phyloP scores from a whole-genome alignment of 169 alveolate genomes.

The Cryptosporidium sp. region DNA sequence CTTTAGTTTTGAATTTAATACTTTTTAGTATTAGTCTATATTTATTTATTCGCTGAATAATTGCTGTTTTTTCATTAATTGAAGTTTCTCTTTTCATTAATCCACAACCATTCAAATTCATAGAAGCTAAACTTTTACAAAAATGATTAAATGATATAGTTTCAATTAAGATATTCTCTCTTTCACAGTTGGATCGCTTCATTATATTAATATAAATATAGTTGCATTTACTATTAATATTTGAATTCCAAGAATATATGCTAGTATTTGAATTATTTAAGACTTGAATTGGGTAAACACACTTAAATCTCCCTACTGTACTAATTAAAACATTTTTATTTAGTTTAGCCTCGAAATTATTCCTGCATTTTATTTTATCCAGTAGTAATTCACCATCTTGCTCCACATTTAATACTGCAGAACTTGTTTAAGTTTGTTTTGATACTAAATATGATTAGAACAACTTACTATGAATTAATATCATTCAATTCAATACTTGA shows the following conservation, averaged over 20 bases:
- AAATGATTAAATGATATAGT: background rate
- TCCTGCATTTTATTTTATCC: slow-evolving; percentile 9
- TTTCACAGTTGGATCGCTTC: background rate
- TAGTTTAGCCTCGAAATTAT: background rate
- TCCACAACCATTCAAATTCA: slow-evolving; percentile 10
- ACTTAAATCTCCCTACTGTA: slow-evolving; percentile 36
- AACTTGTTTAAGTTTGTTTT: background rate
- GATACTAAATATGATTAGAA: background rate
- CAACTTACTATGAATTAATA: slow-evolving; percentile 13
- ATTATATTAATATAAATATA: slow-evolving; percentile 15
- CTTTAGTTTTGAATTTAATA: background rate
- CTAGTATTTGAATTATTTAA: background rate
- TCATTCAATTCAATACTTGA: slow-evolving; percentile 13
- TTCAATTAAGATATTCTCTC: background rate
- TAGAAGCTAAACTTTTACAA: slow-evolving; percentile 16
- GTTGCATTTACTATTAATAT: background rate
- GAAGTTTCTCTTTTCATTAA: background rate
- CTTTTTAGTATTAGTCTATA: background rate
- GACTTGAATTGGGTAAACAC: slow-evolving; percentile 15
- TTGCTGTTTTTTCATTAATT: background rate
- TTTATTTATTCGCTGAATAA: background rate
- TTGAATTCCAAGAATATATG: slow-evolving; percentile 20
- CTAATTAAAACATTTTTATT: background rate
- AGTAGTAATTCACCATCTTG: background rate
- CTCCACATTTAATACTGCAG: slow-evolving; percentile 11